Base-by-base conservation (phyloP, 78 protist genomes). In the Diacronema lutheri region DNA sequence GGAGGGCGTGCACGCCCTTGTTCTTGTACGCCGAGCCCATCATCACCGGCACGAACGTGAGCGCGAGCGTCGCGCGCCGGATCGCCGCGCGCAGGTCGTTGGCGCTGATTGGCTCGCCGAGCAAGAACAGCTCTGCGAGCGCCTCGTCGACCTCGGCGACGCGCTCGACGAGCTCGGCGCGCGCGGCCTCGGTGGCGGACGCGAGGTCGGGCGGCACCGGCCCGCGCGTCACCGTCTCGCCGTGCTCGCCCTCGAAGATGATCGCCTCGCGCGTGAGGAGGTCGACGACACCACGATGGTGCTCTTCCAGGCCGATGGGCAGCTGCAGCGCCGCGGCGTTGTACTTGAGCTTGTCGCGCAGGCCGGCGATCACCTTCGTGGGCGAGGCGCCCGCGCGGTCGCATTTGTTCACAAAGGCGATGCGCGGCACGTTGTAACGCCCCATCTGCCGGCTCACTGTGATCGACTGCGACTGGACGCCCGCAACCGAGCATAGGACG, bases 1-100 rank as follows among this genome's bases (percentile, higher is more conserved):
- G 84, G 35, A 97, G 94, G 44, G 90, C 68, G 88, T 97, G 98
- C 20, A 96, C 97, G 56, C 99, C 99, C 62, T 88, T 88, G 87
- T 97, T 97, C 86, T 93, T 95, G 89, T 92, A 88, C n/a, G 99
- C 99, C 46, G 97, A 88, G 26, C 99, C 99, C 86, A 91, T 76
- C 41, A 91, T 16, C 60, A 96, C 97, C 26, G 99, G 99, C 9
- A 85, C 84, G 79, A 97, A 92, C 72, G 66, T 90, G 73, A 71
- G 83, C 3, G 33, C 90, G 12, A 96, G 16, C 13, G 92, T 74
- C 14, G 90, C 61, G 26, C 90, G 25, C 25, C 96, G 93, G 62
- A 94, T 82, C n/a, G 95, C 95, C 21, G 44, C 72, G 19, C 81
- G 73, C 55, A 74, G 60, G 16, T 0, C 55, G 14, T 19, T 0